A percentile compares a stretch with the other conserved stretches of the same genome.
Evolutionary conservation across 495 filamentous ascomycete species (phyloP).

Genomic region (Penicillium angulare): DNA sequence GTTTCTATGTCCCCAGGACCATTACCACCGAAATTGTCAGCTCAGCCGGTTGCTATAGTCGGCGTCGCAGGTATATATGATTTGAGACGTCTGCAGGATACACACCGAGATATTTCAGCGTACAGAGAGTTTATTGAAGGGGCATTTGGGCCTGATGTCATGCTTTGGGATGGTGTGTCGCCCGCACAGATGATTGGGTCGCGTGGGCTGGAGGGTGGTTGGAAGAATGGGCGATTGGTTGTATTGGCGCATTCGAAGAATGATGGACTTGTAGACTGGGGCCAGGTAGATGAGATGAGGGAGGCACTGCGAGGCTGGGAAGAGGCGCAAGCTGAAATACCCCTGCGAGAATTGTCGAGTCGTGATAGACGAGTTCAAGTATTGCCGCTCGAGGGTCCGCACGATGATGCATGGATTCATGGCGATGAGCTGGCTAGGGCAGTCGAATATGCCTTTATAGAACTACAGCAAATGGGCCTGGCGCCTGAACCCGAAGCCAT

Average conservation of each 20-base stretch:
- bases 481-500: conserved; percentile 8
- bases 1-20: conserved; percentile 18
- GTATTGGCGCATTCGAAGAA: conserved; percentile 58
- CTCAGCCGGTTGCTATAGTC: conserved; percentile 50
- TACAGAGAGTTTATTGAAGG: conserved; percentile 60
- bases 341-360: conserved; percentile 37
- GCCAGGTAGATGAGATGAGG: conserved; percentile 51
- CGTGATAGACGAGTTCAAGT: conserved; percentile 41
- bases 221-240: conserved; percentile 45
- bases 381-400: conserved; percentile 53
- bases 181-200: conserved; percentile 40
- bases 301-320: conserved; percentile 32
- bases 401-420: conserved; percentile 60
- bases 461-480: conserved; percentile 31
- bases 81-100: conserved; percentile 50
- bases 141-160: conserved; percentile 60
- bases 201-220: conserved; percentile 35
- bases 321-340: conserved; percentile 19
- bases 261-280: conserved; percentile 60
- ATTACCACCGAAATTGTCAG: conserved; percentile 20
- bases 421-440: conserved; percentile 50
- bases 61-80: conserved; percentile 69
- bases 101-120: conserved; percentile 39
- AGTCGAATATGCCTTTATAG: conserved; percentile 31
- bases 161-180: conserved; percentile 52